phyloP scores from a whole-genome alignment of 441 rosid species.

The Pelargonium citronellum region DNA sequence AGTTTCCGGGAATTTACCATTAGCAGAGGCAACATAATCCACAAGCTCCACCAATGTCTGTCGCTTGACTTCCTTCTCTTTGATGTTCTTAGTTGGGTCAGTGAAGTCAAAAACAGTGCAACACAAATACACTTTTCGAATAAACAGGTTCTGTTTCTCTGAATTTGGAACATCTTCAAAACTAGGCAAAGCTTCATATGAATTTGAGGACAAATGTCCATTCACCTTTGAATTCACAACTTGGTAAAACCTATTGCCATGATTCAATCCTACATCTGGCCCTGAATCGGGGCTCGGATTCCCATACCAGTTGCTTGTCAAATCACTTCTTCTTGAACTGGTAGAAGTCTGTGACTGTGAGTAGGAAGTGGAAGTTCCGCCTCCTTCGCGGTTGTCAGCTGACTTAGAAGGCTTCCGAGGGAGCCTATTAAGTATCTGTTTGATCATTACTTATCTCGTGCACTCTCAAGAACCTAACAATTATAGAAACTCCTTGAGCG shows the following conservation, averaged over 20 bases:
- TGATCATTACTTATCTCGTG: conserved; percentile 47
- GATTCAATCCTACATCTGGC: conserved; percentile 33
- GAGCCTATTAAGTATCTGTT: conserved; percentile 74
- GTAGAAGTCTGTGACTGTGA: conserved; percentile 38
- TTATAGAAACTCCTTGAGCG: conserved; percentile 17
- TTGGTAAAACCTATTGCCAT: conserved; percentile 44
- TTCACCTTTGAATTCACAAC: conserved; percentile 41
- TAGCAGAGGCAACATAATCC: conserved; percentile 61
- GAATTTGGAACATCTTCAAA: conserved; percentile 72
- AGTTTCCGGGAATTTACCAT: conserved; percentile 55
- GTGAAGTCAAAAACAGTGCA: conserved; percentile 47
- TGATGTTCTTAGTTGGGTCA: conserved; percentile 56
- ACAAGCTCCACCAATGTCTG: conserved; percentile 75
- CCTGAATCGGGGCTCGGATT: conserved; percentile 31
- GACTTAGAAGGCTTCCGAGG: conserved; percentile 75
- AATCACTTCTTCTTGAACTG: conserved; percentile 43
- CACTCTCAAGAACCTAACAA: conserved; percentile 14
- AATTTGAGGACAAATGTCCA: conserved; percentile 36
- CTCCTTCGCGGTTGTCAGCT: conserved; percentile 47
- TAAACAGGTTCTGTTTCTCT: conserved; percentile 59
- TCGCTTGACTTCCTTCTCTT: conserved; percentile 72
- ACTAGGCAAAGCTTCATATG: conserved; percentile 69
- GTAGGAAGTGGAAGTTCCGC: conserved; percentile 40
- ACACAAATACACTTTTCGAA: conserved; percentile 55
- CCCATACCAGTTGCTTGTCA: conserved; percentile 28